These are phyloP conservation scores for Prunus mira DNA, from an alignment of 306 rosid species.

Conservation along the genomic window DNA sequence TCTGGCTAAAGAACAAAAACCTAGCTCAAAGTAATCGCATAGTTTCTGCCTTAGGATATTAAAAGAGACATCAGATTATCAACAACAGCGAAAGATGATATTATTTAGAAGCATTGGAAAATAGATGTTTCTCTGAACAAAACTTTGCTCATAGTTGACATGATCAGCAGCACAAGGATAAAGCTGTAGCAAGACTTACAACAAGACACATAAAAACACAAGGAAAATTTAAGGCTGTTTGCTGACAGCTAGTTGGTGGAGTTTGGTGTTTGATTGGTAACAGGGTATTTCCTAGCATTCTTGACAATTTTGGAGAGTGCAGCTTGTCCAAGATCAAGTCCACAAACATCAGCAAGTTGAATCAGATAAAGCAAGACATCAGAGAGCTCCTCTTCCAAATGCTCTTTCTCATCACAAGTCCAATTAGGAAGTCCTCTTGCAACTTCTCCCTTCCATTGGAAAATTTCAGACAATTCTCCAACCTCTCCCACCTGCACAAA, in stretches of 20 bases:
- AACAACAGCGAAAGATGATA: background rate
- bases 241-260: constrained; percentile 22
- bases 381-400: constrained; percentile 72
- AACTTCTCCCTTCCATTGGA: constrained; percentile 88
- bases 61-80: background rate
- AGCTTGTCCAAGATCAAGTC: constrained; percentile 75
- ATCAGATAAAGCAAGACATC: constrained; percentile 73
- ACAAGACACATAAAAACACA: background rate
- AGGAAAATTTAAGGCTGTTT: background rate
- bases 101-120: background rate
- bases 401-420: constrained; percentile 67
- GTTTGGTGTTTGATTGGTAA: constrained; percentile 26
- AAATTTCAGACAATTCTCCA: constrained; percentile 75
- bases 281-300: constrained; percentile 68
- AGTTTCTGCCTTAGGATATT: background rate
- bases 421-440: constrained; percentile 75
- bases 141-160: background rate
- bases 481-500: constrained; percentile 69
- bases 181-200: background rate
- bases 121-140: background rate
- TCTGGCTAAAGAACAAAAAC: background rate
- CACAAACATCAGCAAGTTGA: constrained; percentile 72
- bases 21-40: background rate
- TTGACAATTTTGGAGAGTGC: constrained; percentile 59
- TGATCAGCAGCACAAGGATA: background rate